A percentile compares a stretch with the other conserved stretches of the same genome.
Conservation (phyloP, 2,329 filamentous ascomycete genomes). For the Emergomyces orientalis region DNA sequence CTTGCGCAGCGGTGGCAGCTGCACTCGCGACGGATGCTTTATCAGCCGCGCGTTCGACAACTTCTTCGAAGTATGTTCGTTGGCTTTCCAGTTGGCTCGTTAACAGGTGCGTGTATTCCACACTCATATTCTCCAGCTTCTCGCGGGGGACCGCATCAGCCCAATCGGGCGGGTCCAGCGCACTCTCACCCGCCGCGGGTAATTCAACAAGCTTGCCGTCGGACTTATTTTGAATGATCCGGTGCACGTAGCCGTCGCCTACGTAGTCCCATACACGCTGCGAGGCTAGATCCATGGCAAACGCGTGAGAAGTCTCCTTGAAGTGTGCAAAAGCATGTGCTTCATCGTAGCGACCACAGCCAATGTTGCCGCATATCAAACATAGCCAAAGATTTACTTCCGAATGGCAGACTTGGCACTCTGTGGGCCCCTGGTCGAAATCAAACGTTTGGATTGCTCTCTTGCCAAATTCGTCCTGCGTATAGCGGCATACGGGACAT, state of each 20-base stretch:
- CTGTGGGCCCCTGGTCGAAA: conserved; percentile 46
- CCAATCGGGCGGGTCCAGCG: conserved; percentile 35
- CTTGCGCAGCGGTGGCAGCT: conserved; percentile 44
- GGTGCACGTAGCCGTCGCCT: conserved; percentile 90
- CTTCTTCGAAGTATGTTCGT: conserved; percentile 85
- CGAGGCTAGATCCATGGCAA: conserved; percentile 83
- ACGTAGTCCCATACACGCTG: conserved; percentile 98
- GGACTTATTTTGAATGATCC: conserved; percentile 85
- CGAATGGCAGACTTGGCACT: conserved; percentile 74
- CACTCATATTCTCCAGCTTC: conserved; percentile 67
- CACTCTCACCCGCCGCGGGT: conserved; percentile 47
- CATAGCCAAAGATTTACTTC: conserved; percentile 88
- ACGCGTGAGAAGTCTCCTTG: conserved; percentile 80
- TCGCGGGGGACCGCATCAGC: conserved; percentile 43
- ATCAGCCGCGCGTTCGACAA: conserved; percentile 78
- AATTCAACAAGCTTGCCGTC: conserved; percentile 88
- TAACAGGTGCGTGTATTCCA: conserved; percentile 90
- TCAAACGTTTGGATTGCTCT: conserved; percentile 37
- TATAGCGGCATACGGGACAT: conserved; percentile 91
- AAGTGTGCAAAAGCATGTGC: conserved; percentile 91
- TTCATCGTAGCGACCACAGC: conserved; percentile 87
- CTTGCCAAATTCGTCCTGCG: conserved; percentile 49
- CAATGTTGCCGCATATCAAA: conserved; percentile 82
- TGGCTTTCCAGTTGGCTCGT: conserved; percentile 90
- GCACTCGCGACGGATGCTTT: conserved; percentile 70